These are phyloP conservation scores for Cicer bijugum DNA, from an alignment of 306 rosid species.

Conservation along the genomic window DNA sequence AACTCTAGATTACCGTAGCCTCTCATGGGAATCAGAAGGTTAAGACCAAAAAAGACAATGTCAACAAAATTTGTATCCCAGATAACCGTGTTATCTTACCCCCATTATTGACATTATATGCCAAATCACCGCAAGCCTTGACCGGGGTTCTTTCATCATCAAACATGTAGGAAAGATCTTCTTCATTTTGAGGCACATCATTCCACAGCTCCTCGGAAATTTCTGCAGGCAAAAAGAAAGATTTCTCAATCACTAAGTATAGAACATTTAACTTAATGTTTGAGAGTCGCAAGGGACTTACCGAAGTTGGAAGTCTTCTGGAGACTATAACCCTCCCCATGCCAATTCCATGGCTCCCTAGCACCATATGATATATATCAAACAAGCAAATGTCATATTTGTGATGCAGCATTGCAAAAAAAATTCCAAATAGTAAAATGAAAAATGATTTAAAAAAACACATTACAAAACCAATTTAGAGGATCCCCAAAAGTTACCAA, in stretches of 20 bases:
- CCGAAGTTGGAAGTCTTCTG: slow-evolving; percentile 62
- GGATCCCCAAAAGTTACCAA: slow-evolving; percentile 25
- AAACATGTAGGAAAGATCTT: slow-evolving; percentile 74
- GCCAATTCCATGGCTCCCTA: slow-evolving; percentile 73
- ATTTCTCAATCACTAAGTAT: slow-evolving; percentile 27
- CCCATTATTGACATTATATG: slow-evolving; percentile 54
- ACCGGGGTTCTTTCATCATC: slow-evolving; percentile 92
- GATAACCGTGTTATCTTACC: slow-evolving; percentile 52
- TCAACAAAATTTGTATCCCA: slow-evolving; percentile 24
- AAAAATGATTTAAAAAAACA: slow-evolving; percentile 7
- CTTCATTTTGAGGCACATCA: slow-evolving; percentile 74
- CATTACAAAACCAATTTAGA: slow-evolving; percentile 36
- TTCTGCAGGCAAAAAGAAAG: slow-evolving; percentile 49
- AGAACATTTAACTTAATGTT: slow-evolving; percentile 12
- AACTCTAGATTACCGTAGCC: too few relatives aligned
- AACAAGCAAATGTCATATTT: slow-evolving; percentile 14
- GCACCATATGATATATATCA: slow-evolving; percentile 40
- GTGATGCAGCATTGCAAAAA: slow-evolving; percentile 35
- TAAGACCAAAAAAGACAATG: slow-evolving; percentile 26
- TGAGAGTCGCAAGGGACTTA: slow-evolving; percentile 37
- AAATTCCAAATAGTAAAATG: slow-evolving; percentile 18
- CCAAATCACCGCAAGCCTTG: slow-evolving; percentile 88
- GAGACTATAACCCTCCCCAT: slow-evolving; percentile 47
- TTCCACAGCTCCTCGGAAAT: slow-evolving; percentile 69
- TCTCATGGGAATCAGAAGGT: too few relatives aligned